A percentile compares a stretch with the other conserved stretches of the same genome.
Conservation (phyloP, 2,329 filamentous ascomycete species). For the Pyricularia pennisetigena region DNA sequence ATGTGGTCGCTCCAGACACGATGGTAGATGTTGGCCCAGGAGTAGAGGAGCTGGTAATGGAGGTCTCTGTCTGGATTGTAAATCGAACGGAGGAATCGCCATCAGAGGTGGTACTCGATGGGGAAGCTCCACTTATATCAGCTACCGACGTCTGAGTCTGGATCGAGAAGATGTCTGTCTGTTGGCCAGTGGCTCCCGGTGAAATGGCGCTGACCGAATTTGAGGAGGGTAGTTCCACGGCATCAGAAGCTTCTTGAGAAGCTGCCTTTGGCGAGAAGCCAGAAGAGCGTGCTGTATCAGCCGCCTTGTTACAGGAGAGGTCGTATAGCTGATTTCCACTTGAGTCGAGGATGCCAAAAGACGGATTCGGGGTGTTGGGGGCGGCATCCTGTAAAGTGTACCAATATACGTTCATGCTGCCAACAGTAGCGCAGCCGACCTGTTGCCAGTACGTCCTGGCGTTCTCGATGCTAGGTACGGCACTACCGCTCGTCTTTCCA, state of each 20-base stretch:
- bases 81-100: background rate
- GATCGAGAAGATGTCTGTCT: background rate
- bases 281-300: background rate
- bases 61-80: background rate
- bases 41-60: background rate
- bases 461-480: slow-evolving; percentile 54
- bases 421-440: slow-evolving; percentile 64
- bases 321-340: background rate
- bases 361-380: slow-evolving; percentile 50
- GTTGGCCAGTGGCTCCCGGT: background rate
- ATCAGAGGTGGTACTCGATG: background rate
- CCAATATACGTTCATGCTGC: slow-evolving; percentile 61
- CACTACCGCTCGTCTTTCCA: slow-evolving; percentile 52
- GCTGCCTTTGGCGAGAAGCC: background rate
- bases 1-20: background rate
- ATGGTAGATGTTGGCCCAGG: background rate
- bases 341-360: slow-evolving; percentile 49
- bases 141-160: background rate
- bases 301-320: background rate
- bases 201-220: background rate
- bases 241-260: background rate
- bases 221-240: background rate
- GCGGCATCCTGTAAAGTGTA: slow-evolving; percentile 63
- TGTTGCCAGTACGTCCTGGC: slow-evolving; percentile 74
- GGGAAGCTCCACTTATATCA: background rate